Conservation (phyloP, 179 eudicot species). For the Silene coronaria region DNA sequence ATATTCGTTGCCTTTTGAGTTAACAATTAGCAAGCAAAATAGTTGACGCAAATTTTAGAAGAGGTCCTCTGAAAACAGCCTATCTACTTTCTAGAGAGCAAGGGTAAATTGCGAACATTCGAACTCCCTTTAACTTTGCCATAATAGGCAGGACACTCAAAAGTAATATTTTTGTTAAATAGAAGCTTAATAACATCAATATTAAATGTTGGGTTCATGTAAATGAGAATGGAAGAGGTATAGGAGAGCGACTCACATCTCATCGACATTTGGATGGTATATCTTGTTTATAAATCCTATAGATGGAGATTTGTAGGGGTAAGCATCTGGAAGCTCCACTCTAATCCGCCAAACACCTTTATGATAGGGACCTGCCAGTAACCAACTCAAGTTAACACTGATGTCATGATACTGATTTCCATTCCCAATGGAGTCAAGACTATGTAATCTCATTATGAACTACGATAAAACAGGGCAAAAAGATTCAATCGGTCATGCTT, state of each 20-base stretch:
- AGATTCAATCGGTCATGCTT: no score
- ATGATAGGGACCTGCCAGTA: slow-evolving; percentile 50
- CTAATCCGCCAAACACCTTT: slow-evolving; percentile 68
- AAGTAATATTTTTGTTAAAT: no score
- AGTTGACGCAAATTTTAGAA: background rate
- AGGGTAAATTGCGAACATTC: no score
- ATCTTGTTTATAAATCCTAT: slow-evolving; percentile 64
- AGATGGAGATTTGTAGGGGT: slow-evolving; percentile 71
- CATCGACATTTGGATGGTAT: slow-evolving; percentile 73
- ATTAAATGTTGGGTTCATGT: background rate
- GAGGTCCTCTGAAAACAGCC: background rate
- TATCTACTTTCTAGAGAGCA: no score
- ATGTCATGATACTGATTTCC: background rate
- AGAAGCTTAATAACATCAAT: no score
- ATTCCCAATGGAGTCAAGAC: background rate
- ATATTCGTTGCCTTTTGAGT: background rate
- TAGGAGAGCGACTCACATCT: slow-evolving; percentile 41
- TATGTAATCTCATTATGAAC: no score
- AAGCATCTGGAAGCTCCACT: slow-evolving; percentile 71
- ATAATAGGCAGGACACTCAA: no score
- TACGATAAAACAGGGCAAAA: no score
- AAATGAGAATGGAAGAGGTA: background rate
- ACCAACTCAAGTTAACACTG: background rate
- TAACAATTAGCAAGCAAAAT: background rate
- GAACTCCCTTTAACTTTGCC: no score